phyloP scores from a whole-genome alignment of 2,329 filamentous ascomycete species.

The Xylariaceae sp. region DNA sequence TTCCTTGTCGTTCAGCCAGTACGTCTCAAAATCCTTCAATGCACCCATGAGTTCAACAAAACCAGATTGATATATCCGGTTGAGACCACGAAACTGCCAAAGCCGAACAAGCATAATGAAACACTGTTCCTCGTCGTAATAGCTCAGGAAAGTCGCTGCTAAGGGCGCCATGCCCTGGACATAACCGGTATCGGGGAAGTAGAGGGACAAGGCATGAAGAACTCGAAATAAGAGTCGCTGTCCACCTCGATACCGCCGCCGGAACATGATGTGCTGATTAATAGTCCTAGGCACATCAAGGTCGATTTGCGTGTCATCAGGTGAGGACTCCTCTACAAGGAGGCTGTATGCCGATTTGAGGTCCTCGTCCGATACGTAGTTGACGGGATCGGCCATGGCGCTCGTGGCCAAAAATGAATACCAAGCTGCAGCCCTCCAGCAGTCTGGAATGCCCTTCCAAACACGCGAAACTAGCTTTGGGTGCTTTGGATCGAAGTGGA shows the following conservation, averaged over 20 bases:
- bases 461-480: constrained; percentile 85
- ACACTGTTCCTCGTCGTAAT: constrained; percentile 90
- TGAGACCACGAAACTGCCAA: constrained; percentile 83
- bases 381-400: constrained; percentile 57
- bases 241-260: constrained; percentile 82
- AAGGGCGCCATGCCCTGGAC: constrained; percentile 97
- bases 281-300: constrained; percentile 94
- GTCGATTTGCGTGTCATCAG: constrained; percentile 95
- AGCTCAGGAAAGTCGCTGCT: constrained; percentile 87
- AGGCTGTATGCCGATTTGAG: constrained; percentile 68
- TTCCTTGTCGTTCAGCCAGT: constrained; percentile 74
- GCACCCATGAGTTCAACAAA: constrained; percentile 85
- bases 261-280: constrained; percentile 95
- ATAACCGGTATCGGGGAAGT: constrained; percentile 87
- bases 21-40: constrained; percentile 74
- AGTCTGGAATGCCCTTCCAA: constrained; percentile 97
- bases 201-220: constrained; percentile 83
- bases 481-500: constrained; percentile 75
- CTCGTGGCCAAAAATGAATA: constrained; percentile 82
- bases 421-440: constrained; percentile 91
- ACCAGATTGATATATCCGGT: constrained; percentile 74
- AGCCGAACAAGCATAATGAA: constrained; percentile 97
- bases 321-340: constrained; percentile 67
- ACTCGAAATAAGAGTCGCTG: constrained; percentile 90
- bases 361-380: constrained; percentile 61